Conservation (phyloP, 2,329 filamentous ascomycete species). For the Tolypocladium guangdongense region DNA sequence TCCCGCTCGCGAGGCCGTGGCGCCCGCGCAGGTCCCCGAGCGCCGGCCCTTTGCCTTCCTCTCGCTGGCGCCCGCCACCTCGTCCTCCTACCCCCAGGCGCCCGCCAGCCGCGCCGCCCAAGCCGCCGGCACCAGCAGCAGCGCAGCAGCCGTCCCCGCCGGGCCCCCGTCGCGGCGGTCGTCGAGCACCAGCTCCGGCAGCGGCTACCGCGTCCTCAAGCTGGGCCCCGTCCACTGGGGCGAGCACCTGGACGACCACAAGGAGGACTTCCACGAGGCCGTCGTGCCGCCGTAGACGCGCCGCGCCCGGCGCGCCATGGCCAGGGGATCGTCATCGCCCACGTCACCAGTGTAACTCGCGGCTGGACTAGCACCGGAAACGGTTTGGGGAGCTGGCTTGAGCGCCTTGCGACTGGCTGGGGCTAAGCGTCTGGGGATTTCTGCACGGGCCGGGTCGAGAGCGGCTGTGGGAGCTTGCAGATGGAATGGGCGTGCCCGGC, state of each 20-base stretch:
- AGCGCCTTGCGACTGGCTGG: background rate
- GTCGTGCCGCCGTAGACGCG: constrained; percentile 17
- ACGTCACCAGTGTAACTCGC: background rate
- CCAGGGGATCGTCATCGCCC: too few relatives aligned
- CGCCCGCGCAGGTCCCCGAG: background rate
- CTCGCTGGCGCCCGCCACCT: constrained; percentile 47
- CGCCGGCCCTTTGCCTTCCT: constrained; percentile 32
- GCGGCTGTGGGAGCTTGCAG: background rate
- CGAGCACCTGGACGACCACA: constrained; percentile 45
- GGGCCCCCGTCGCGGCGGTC: constrained; percentile 32
- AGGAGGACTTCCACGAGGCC: constrained; percentile 42
- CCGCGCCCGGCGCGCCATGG: too few relatives aligned
- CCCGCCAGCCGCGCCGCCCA: constrained; percentile 16
- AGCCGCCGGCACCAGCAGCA: constrained; percentile 12
- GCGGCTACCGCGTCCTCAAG: constrained; percentile 45
- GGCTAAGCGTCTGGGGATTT: background rate
- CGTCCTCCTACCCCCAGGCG: constrained; percentile 40
- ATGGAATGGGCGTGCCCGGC: background rate
- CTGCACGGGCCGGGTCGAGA: background rate
- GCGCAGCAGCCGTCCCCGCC: constrained; percentile 13
- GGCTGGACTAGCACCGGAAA: background rate
- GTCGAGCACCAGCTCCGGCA: constrained; percentile 40
- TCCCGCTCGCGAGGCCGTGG: background rate
- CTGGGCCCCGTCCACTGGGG: constrained; percentile 55
- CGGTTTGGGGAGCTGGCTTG: background rate